Percentiles rank a stretch among this genome's conserved stretches.
Evolutionary conservation across 179 eudicot species (phyloP).

Genomic region (Carnegiea gigantea): DNA sequence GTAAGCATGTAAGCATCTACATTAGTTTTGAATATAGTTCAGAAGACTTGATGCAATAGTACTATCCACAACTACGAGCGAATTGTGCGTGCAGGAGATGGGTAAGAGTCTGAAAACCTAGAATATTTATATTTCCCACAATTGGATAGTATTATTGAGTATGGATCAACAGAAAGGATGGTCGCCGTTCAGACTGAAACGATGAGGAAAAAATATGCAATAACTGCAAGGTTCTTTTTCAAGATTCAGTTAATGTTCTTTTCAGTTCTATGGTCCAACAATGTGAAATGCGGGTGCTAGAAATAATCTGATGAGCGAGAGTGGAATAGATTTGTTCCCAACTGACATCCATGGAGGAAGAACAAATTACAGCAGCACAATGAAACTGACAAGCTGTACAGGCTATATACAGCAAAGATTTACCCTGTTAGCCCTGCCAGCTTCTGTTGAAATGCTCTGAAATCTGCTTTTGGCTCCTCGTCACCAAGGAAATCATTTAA

Average conservation of each 20-base stretch:
- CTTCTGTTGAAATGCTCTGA: slow-evolving; percentile 36
- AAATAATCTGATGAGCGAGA: neutral
- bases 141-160: too few species aligned
- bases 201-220: too few species aligned
- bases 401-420: too few species aligned
- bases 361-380: neutral
- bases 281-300: too few species aligned
- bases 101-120: too few species aligned
- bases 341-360: neutral
- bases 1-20: neutral
- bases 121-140: too few species aligned
- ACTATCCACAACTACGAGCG: too few species aligned
- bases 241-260: neutral
- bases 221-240: too few species aligned
- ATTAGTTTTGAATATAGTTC: neutral
- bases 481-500: slow-evolving; percentile 17
- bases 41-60: neutral
- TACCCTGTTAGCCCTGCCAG: slow-evolving; percentile 47
- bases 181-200: too few species aligned
- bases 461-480: slow-evolving; percentile 21
- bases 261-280: neutral
- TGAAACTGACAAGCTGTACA: neutral
- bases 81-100: too few species aligned
- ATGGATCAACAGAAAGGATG: too few species aligned
- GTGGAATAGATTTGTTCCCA: neutral